Conservation (phyloP, 2,329 filamentous ascomycete species). For the Epichloe coenophiala region DNA sequence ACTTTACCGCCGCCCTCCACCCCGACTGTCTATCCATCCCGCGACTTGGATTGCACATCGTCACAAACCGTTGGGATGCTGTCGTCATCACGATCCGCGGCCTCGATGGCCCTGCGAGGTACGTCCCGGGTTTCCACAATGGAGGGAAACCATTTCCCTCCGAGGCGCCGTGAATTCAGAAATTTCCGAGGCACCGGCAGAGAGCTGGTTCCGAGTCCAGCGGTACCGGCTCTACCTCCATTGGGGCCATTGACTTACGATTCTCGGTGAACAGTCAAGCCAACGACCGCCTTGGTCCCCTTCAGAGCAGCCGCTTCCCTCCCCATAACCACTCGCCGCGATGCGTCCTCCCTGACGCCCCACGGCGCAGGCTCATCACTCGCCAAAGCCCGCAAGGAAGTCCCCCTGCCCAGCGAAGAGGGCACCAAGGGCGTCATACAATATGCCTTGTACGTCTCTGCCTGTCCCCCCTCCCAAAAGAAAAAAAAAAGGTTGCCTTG, state of each 20-base stretch:
- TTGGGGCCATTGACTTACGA: neutral
- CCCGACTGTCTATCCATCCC: too few relatives aligned
- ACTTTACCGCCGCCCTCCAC: neutral
- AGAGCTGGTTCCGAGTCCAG: neutral
- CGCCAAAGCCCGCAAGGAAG: conserved; percentile 50
- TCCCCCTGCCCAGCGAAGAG: conserved; percentile 66
- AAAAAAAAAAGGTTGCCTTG: too few relatives aligned
- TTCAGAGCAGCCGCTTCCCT: conserved; percentile 48
- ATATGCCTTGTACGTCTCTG: conserved; percentile 64
- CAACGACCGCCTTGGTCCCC: conserved; percentile 47
- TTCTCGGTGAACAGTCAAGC: conserved; percentile 41
- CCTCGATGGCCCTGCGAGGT: conserved; percentile 40
- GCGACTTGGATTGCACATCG: neutral
- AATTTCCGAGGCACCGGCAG: neutral
- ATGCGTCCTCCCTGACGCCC: conserved; percentile 43
- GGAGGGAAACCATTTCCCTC: neutral
- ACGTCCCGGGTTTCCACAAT: conserved; percentile 5
- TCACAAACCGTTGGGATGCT: conserved; percentile 25
- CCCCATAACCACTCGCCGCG: conserved; percentile 52
- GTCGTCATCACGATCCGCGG: conserved; percentile 34
- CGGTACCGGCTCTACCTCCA: neutral
- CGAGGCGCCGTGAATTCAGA: neutral
- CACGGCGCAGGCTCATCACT: conserved; percentile 40
- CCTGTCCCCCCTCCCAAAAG: too few relatives aligned
- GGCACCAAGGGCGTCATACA: conserved; percentile 67